These are phyloP conservation scores for Aphanomyces cochlioides DNA, from an alignment of 352 stramenopile species.

Conservation along the genomic window DNA sequence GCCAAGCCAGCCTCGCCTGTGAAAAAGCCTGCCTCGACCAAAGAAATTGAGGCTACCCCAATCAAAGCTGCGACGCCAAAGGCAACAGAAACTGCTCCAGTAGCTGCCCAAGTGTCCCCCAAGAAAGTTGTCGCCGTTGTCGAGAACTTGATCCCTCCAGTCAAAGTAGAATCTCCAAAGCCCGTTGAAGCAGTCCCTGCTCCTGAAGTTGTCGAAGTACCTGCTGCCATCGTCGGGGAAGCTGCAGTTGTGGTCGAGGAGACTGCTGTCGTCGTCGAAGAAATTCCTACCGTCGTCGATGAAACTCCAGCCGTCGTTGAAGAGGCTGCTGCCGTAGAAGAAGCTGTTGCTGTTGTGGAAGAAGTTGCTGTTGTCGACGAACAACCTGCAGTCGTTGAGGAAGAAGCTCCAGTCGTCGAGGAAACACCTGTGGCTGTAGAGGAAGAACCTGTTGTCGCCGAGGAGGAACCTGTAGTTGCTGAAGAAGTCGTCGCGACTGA, in stretches of 20 bases:
- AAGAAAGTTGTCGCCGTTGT: neutral
- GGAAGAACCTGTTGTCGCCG: too few species aligned
- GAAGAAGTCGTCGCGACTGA: neutral
- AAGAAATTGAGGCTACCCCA: neutral
- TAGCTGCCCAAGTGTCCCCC: neutral
- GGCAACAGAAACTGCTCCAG: neutral
- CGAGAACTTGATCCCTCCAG: neutral
- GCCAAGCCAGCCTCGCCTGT: neutral
- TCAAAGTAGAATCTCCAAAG: neutral
- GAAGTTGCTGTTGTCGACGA: too few species aligned
- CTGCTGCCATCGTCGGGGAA: neutral
- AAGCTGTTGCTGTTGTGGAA: too few species aligned
- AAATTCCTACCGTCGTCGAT: too few species aligned
- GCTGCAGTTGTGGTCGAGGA: too few species aligned
- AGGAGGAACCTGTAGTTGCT: neutral
- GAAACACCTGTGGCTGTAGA: neutral
- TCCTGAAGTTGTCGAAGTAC: too few species aligned
- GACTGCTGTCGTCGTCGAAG: too few species aligned
- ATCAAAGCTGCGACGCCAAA: slow-evolving; percentile 4
- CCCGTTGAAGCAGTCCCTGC: neutral
- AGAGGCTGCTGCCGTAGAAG: too few species aligned
- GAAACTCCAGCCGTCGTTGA: too few species aligned
- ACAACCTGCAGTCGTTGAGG: too few species aligned
- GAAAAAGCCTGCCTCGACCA: neutral
- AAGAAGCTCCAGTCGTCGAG: too few species aligned